These are phyloP conservation scores for Brassica juncea DNA, from an alignment of 345 rosid species.

Conservation along the genomic window DNA sequence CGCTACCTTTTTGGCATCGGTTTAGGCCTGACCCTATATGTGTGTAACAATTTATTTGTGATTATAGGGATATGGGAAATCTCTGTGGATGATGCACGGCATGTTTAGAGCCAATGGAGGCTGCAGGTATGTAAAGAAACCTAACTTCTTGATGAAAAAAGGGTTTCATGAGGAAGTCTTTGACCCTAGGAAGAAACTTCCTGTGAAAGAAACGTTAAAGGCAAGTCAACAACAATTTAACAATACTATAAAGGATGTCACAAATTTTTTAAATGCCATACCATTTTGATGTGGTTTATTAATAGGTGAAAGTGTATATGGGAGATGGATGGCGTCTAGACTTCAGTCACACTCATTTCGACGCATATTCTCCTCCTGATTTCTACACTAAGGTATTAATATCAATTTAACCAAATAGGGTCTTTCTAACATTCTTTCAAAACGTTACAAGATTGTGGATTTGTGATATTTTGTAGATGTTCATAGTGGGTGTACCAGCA, in stretches of 20 bases:
- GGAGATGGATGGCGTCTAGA: constrained; percentile 92
- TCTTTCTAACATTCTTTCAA: not conserved
- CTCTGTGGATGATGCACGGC: constrained; percentile 89
- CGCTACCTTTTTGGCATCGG: not conserved
- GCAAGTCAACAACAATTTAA: constrained; percentile 39
- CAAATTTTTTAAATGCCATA: not conserved
- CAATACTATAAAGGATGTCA: not conserved
- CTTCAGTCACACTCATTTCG: constrained; percentile 82
- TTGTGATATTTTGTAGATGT: constrained; percentile 49
- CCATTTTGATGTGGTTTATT: not conserved
- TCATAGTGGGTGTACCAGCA: constrained; percentile 71
- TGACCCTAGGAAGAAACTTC: constrained; percentile 57
- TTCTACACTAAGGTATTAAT: constrained; percentile 72
- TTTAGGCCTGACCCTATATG: not conserved
- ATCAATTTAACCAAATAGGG: not conserved
- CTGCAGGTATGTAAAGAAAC: constrained; percentile 89
- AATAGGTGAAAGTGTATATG: constrained; percentile 77
- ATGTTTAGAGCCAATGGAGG: constrained; percentile 94
- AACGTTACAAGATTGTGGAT: not conserved
- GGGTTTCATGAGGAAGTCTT: constrained; percentile 51
- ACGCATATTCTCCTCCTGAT: constrained; percentile 88
- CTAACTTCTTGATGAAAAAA: constrained; percentile 56
- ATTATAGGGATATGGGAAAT: constrained; percentile 74
- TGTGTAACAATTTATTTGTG: not conserved
- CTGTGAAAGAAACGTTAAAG: constrained; percentile 61